Evolutionary conservation across 257 asterid genomes (phyloP).

Genomic region (Cordia subcordata): DNA sequence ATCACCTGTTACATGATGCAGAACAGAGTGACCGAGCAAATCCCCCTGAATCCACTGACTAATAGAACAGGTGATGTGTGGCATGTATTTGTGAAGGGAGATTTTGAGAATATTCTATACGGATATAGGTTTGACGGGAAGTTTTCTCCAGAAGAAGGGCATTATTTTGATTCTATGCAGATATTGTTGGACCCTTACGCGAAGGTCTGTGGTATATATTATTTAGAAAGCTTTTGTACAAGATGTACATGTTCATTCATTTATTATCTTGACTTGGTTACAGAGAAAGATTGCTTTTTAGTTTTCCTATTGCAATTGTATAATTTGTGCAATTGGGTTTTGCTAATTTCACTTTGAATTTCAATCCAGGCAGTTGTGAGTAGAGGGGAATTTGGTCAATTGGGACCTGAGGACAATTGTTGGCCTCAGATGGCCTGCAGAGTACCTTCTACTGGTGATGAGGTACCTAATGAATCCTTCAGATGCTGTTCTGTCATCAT

Average conservation of each 20-base stretch:
- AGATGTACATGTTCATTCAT: background rate
- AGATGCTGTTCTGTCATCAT: background rate
- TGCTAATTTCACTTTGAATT: constrained; percentile 9
- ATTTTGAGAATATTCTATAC: constrained; percentile 66
- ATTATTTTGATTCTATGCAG: constrained; percentile 63
- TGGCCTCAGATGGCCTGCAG: constrained; percentile 93
- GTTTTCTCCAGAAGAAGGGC: constrained; percentile 80
- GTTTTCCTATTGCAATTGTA: background rate
- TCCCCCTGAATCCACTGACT: constrained; percentile 51
- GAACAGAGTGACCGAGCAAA: constrained; percentile 81
- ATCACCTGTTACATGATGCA: constrained; percentile 26
- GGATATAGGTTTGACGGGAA: constrained; percentile 75
- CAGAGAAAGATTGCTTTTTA: background rate
- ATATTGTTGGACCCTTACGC: constrained; percentile 90
- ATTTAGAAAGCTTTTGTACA: background rate
- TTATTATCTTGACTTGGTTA: background rate
- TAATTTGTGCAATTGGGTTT: background rate
- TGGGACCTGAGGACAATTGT: constrained; percentile 60
- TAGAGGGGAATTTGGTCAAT: constrained; percentile 69
- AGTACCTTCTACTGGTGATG: constrained; percentile 54
- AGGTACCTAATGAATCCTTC: constrained; percentile 40
- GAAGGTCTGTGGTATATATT: constrained; percentile 47
- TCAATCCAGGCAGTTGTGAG: constrained; percentile 62
- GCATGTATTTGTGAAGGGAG: constrained; percentile 90
- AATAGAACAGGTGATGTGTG: constrained; percentile 95